Base-by-base conservation (phyloP, 139 green algal species). In the Chlorokybus atmophyticus region DNA sequence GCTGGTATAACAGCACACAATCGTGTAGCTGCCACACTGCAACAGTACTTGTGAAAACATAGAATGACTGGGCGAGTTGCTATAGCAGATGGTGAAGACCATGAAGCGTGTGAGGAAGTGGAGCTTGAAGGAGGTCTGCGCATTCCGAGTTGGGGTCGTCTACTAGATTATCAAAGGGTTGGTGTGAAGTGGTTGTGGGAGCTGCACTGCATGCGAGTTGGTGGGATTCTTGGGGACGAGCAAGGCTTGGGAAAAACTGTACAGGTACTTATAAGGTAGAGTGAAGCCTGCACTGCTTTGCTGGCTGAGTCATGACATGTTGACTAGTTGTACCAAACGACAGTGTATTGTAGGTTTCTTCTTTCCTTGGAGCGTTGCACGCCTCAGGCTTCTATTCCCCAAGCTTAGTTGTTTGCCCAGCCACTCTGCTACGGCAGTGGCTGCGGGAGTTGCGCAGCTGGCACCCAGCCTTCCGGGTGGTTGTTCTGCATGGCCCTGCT, bases 121-220 rank as follows among this genome's bases (percentile, higher is more conserved):
- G 44, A 67, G 28, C 29, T 78, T 25, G 50, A 70, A 19, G 65
- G 59, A 5, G 59, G 65, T 1, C 41, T 70, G 19, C 40, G 40
- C 14, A 64, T 74, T 19, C 52, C 65, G 6, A 40, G 52, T 4
- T 93, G 75, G 41, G 44, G 51, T 25, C 62, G 74, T 29, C 67
- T 96, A 52, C 93, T 96, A 68, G 79, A 86, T 50, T 97, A 95
- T 68, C 90, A 96, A 72, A 75, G 73, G 24, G 93, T 84, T 4
- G 85, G 73, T 49, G 79, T 97, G 1, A 93, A 94, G 69, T 98
- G 90, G 90, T 62, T 97, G 59, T 97, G 90, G 90, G 90, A 97
- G 80, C 76, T 97, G 55, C 86, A 95, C 73, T 89, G 73, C 8
- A 87, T 95, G 78, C 48, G 80, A 0, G 84, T 59, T 58, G 90